Percentiles rank a stretch among this genome's conserved stretches.
Evolutionary conservation across 352 stramenopile species (phyloP).

Genomic region (Elongisporangium undulatum): DNA sequence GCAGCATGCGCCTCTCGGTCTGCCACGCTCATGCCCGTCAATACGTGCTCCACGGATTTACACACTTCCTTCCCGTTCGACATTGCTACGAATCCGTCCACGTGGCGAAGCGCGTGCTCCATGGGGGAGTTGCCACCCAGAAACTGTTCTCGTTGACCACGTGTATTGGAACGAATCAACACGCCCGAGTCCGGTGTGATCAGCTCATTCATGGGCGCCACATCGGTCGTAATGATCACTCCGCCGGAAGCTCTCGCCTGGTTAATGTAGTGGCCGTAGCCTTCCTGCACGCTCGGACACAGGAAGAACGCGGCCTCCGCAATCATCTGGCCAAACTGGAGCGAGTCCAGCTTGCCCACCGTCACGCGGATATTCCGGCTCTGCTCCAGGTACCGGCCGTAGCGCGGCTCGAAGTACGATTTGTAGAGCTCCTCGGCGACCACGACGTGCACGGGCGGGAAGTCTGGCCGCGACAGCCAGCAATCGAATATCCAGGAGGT

Average conservation of each 20-base stretch:
- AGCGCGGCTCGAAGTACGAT: slow-evolving; percentile 18
- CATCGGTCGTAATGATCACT: slow-evolving; percentile 47
- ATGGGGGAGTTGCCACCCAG: slow-evolving; percentile 25
- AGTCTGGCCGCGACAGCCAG: slow-evolving; percentile 22
- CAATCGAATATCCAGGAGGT: slow-evolving; percentile 35
- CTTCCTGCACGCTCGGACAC: slow-evolving; percentile 46
- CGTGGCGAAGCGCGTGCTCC: slow-evolving; percentile 21
- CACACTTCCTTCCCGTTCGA: slow-evolving; percentile 38
- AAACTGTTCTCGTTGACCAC: slow-evolving; percentile 23
- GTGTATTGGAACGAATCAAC: slow-evolving; percentile 20
- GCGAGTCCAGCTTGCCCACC: slow-evolving; percentile 23
- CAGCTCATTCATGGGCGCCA: slow-evolving; percentile 57
- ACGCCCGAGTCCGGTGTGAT: slow-evolving; percentile 36
- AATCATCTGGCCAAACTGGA: slow-evolving; percentile 34
- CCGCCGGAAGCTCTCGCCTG: slow-evolving; percentile 41
- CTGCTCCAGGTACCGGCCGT: slow-evolving; percentile 14
- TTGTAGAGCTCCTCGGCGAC: slow-evolving; percentile 30
- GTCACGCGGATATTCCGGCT: slow-evolving; percentile 27
- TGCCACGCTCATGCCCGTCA: slow-evolving; percentile 20
- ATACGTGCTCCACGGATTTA: slow-evolving; percentile 25
- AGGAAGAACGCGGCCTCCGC: slow-evolving; percentile 36
- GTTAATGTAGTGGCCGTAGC: slow-evolving; percentile 68
- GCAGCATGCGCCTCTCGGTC: slow-evolving; percentile 27
- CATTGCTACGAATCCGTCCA: slow-evolving; percentile 35
- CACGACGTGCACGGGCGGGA: slow-evolving; percentile 31